These are phyloP conservation scores for Dictyostelium purpureum DNA, from an alignment of 78 protist species.

Conservation along the genomic window DNA sequence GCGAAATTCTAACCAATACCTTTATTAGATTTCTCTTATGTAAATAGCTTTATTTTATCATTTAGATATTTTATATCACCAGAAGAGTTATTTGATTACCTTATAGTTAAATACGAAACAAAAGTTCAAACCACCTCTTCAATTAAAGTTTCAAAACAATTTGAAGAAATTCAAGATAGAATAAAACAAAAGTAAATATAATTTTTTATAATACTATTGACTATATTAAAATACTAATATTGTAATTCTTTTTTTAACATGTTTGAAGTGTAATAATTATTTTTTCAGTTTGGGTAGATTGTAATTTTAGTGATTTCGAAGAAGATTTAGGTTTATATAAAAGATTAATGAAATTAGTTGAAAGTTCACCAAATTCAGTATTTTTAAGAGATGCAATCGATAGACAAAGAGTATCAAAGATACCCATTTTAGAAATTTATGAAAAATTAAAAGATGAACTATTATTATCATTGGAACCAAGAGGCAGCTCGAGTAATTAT, in stretches of 20 bases:
- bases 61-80: slow-evolving; percentile 25
- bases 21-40: slow-evolving; percentile 31
- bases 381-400: slow-evolving; percentile 46
- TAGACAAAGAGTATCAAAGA: slow-evolving; percentile 9
- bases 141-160: slow-evolving; percentile 32
- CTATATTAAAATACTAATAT: neutral
- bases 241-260: neutral
- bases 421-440: slow-evolving; percentile 18
- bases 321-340: slow-evolving; percentile 32
- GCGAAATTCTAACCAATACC: neutral
- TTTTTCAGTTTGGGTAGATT: slow-evolving; percentile 59
- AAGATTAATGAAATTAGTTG: neutral
- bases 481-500: neutral
- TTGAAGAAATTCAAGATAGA: slow-evolving; percentile 31
- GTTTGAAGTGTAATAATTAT: slow-evolving; percentile 26
- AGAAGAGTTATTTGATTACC: slow-evolving; percentile 28
- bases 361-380: neutral
- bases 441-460: slow-evolving; percentile 16
- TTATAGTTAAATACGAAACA: slow-evolving; percentile 26
- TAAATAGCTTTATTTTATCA: slow-evolving; percentile 32
- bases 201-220: neutral
- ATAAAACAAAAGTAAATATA: slow-evolving; percentile 59
- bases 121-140: slow-evolving; percentile 5
- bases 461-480: slow-evolving; percentile 22
- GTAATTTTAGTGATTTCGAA: slow-evolving; percentile 46